Percentiles rank a stretch among this genome's conserved stretches.
phyloP scores from a whole-genome alignment of 192 early-diverging fungal species.

The Chytriomyces confervae region DNA sequence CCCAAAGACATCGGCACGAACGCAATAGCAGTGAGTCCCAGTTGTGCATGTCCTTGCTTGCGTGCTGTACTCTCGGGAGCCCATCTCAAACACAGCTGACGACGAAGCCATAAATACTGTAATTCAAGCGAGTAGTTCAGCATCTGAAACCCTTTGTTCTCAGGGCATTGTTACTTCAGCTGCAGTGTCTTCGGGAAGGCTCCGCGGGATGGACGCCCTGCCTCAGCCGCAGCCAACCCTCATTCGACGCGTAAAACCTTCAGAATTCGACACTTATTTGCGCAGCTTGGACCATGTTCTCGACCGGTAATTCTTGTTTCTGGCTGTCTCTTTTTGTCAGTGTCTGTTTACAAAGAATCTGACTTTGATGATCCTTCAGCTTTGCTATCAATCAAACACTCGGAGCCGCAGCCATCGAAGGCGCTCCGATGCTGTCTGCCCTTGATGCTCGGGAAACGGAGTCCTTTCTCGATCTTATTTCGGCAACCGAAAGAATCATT shows the following conservation, averaged over 20 bases:
- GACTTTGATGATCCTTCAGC: constrained; percentile 1
- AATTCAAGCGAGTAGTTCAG: constrained; percentile 46
- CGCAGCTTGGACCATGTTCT: constrained; percentile 73
- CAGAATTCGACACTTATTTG: constrained; percentile 90
- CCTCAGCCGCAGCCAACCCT: constrained; percentile 61
- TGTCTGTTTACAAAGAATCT: constrained; percentile 54
- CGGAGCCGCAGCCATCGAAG: constrained; percentile 56
- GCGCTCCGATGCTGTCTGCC: constrained; percentile 52
- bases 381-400: constrained; percentile 24
- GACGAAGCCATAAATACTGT: too few species aligned
- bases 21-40: constrained; percentile 63
- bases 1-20: constrained; percentile 79
- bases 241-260: constrained; percentile 69
- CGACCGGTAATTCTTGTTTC: constrained; percentile 73
- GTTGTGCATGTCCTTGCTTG: neutral
- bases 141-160: constrained; percentile 33
- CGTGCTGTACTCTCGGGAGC: too few species aligned
- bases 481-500: constrained; percentile 30
- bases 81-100: too few species aligned
- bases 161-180: neutral
- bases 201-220: constrained; percentile 48
- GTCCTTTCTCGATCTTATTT: constrained; percentile 26
- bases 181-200: neutral
- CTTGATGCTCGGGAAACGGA: neutral
- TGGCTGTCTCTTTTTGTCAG: constrained; percentile 45